phyloP scores from a whole-genome alignment of 2,329 filamentous ascomycete genomes.

The Didymella pomorum region DNA sequence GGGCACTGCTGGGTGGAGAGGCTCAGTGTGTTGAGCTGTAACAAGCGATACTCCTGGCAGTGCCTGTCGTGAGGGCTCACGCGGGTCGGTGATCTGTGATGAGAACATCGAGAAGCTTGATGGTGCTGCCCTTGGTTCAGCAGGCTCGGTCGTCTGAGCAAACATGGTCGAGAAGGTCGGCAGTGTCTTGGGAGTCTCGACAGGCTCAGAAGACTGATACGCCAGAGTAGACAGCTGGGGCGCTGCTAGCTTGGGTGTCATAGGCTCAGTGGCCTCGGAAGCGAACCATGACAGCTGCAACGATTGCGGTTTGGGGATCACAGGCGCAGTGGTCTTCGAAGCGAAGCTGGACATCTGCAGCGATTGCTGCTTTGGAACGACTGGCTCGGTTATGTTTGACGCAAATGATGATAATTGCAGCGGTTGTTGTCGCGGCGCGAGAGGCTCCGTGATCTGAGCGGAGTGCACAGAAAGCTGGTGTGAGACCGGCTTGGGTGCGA shows the following conservation, averaged over 20 bases:
- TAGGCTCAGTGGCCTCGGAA: slow-evolving; percentile 37
- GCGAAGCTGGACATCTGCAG: slow-evolving; percentile 35
- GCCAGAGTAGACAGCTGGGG: slow-evolving; percentile 22
- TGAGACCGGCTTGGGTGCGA: slow-evolving; percentile 10
- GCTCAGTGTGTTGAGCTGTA: slow-evolving; percentile 41
- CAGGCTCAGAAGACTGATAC: slow-evolving; percentile 38
- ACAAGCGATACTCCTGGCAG: slow-evolving; percentile 36
- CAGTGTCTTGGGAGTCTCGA: slow-evolving; percentile 22
- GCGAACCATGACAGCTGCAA: slow-evolving; percentile 32
- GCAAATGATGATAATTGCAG: slow-evolving; percentile 32
- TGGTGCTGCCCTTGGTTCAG: slow-evolving; percentile 24
- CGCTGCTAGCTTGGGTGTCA: slow-evolving; percentile 12
- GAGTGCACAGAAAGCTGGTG: slow-evolving; percentile 26
- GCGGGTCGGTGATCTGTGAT: slow-evolving; percentile 37
- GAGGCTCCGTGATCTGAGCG: slow-evolving; percentile 31
- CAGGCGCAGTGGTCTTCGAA: slow-evolving; percentile 38
- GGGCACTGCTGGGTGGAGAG: slow-evolving; percentile 25
- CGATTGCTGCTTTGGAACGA: slow-evolving; percentile 23
- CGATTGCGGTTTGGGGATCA: slow-evolving; percentile 16
- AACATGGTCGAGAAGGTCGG: slow-evolving; percentile 31
- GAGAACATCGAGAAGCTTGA: slow-evolving; percentile 32
- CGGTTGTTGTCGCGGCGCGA: slow-evolving; percentile 23
- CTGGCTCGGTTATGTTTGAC: slow-evolving; percentile 30
- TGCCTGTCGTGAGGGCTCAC: slow-evolving; percentile 29
- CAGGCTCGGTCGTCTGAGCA: slow-evolving; percentile 32